A percentile compares a stretch with the other conserved stretches of the same genome.
phyloP scores from a whole-genome alignment of 208 protist species.

The Leishmania major region DNA sequence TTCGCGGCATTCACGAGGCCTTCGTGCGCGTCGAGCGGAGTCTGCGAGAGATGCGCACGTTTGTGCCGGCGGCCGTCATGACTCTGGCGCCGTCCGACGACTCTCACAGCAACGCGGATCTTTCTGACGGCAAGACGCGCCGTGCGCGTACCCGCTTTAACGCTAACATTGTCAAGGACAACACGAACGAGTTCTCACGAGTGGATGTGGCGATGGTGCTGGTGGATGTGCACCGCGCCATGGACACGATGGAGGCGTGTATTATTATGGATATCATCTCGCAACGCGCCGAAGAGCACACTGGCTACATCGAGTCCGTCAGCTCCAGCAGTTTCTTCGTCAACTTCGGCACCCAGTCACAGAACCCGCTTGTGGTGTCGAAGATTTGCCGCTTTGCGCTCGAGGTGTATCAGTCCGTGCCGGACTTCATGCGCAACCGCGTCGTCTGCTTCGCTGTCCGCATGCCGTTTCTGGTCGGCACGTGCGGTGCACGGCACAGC shows the following conservation, averaged over 20 bases:
- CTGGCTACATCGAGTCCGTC: slow-evolving; percentile 59
- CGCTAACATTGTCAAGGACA: slow-evolving; percentile 67
- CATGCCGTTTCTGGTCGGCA: slow-evolving; percentile 73
- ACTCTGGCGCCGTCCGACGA: slow-evolving; percentile 32
- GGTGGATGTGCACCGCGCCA: slow-evolving; percentile 48
- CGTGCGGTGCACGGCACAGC: slow-evolving; percentile 49
- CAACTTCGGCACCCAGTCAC: slow-evolving; percentile 69
- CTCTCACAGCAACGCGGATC: slow-evolving; percentile 16
- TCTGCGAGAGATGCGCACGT: slow-evolving; percentile 55
- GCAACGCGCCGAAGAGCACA: slow-evolving; percentile 39
- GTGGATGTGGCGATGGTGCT: slow-evolving; percentile 57
- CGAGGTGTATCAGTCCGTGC: slow-evolving; percentile 43
- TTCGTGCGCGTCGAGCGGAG: slow-evolving; percentile 44
- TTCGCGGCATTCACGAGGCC: slow-evolving; percentile 43
- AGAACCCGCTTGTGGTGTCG: slow-evolving; percentile 56
- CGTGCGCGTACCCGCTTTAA: slow-evolving; percentile 57
- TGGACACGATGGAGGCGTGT: slow-evolving; percentile 27
- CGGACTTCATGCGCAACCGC: slow-evolving; percentile 33
- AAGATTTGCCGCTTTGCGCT: slow-evolving; percentile 67
- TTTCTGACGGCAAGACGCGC: slow-evolving; percentile 27
- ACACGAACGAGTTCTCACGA: slow-evolving; percentile 55
- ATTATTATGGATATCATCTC: slow-evolving; percentile 46
- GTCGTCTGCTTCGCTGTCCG: slow-evolving; percentile 63
- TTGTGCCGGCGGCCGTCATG: slow-evolving; percentile 50
- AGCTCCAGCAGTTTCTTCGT: slow-evolving; percentile 55